Evolutionary conservation across 2,329 filamentous ascomycete species (phyloP).

Genomic region (Colletotrichum spaethianum): DNA sequence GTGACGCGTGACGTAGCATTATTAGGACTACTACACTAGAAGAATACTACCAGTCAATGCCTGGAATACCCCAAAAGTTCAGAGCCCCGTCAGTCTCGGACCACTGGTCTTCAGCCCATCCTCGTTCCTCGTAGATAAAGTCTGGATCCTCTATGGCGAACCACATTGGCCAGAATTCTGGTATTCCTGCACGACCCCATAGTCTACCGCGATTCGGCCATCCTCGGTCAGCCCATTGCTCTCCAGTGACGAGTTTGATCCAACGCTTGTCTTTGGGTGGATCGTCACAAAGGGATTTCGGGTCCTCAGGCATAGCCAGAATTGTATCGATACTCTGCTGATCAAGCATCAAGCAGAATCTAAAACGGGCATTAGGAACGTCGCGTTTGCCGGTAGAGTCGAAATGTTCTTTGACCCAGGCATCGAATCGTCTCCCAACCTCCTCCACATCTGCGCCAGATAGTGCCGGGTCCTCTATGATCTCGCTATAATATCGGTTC

Average conservation of each 20-base stretch:
- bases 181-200: slow-evolving; percentile 41
- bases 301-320: slow-evolving; percentile 43
- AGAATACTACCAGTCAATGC: no score
- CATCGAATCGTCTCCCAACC: slow-evolving; percentile 42
- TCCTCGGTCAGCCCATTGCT: slow-evolving; percentile 36
- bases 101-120: slow-evolving; percentile 40
- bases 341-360: slow-evolving; percentile 44
- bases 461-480: slow-evolving; percentile 42
- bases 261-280: slow-evolving; percentile 20
- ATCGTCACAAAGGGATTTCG: slow-evolving; percentile 16
- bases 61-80: slow-evolving; percentile 42
- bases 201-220: slow-evolving; percentile 39
- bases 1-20: no score
- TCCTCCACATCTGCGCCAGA: slow-evolving; percentile 36
- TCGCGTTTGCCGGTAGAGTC: slow-evolving; percentile 15
- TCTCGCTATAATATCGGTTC: slow-evolving; percentile 43
- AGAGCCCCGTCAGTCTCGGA: slow-evolving; percentile 35
- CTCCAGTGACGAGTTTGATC: slow-evolving; percentile 40
- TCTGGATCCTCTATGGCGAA: slow-evolving; percentile 39
- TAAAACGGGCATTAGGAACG: slow-evolving; percentile 40
- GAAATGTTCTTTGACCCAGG: slow-evolving; percentile 37
- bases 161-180: slow-evolving; percentile 38
- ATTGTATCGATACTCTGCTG: slow-evolving; percentile 45
- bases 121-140: slow-evolving; percentile 38
- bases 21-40: no score